These are phyloP conservation scores for Globisporangium radiosum DNA, from an alignment of 352 stramenopile genomes.

Conservation along the genomic window DNA sequence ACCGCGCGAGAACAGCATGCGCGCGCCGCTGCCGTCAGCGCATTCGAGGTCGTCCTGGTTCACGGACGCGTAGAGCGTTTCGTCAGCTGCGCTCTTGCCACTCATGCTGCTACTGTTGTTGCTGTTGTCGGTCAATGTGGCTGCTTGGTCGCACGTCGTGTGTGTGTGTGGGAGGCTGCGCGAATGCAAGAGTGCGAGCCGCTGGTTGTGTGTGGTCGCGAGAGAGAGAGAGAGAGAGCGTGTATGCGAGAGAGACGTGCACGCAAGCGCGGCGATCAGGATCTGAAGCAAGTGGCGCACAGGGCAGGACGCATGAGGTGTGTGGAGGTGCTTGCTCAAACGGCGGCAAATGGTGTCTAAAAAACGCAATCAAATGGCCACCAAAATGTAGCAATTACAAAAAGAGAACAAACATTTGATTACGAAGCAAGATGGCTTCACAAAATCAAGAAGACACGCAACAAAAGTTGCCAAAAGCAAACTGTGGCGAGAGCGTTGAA, in stretches of 20 bases:
- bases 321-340: not conserved
- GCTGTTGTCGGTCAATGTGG: not conserved
- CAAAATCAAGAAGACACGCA: too few species aligned
- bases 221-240: too few species aligned
- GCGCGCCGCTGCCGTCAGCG: slow-evolving; percentile 26
- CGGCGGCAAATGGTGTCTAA: too few species aligned
- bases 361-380: too few species aligned
- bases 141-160: not conserved
- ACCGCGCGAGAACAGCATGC: slow-evolving; percentile 41
- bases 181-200: too few species aligned
- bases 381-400: too few species aligned
- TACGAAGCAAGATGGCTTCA: too few species aligned
- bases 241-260: not conserved
- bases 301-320: not conserved
- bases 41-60: slow-evolving; percentile 61
- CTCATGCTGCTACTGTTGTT: slow-evolving; percentile 2
- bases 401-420: too few species aligned
- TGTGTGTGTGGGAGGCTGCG: not conserved
- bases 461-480: too few species aligned
- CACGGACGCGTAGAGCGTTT: slow-evolving; percentile 61
- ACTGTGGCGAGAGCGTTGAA: too few species aligned
- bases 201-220: too few species aligned
- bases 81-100: slow-evolving; percentile 7
- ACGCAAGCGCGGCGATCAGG: not conserved
- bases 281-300: not conserved